Evolutionary conservation across 495 filamentous ascomycete species (phyloP), one percentile per base, ranked within the genome.

Genomic region (Hypomontagnella submonticulosa): DNA sequence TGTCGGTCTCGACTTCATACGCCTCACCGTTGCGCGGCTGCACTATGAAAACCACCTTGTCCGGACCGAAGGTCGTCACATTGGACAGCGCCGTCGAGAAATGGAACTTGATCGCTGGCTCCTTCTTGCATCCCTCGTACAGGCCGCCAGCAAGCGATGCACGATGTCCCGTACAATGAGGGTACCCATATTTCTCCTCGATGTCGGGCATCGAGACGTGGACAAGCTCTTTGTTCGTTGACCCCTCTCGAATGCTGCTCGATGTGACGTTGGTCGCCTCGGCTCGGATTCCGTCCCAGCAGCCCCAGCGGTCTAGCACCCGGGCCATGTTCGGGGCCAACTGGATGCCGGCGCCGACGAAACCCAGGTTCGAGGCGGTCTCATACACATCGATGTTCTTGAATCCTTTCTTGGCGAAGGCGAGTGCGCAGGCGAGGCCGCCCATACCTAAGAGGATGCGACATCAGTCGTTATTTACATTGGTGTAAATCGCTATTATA

Each of bases 311-410:
- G 71, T 91, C 87, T 20, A 93, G 77, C 16, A 95, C 88, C 0
- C 89, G 87, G 19, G 86, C 86, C 80, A 93, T 90, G 60, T 95
- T 93, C 1, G 90, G 90, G 4, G 90, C 89, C 40, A 94, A 81
- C 73, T 94, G 90, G 67, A 94, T 92, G 23, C 90, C 91, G 5
- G 90, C 90, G 47, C 92, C 92, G 9, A 93, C 89, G 57, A 93
- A 93, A 27, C 90, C 90, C 2, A 93, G 79, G 56, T 89, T 87
- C 13, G 87, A 85, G 0, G 90, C 89, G 23, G 79, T 84, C 71
- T 93, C 90, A 67, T 85, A 93, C 41, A 93, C 85, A 50, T 88
- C 80, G 71, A 93, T 87, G 41, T 88, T 72, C 66, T 83, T 86
- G 76, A 92, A 92, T 11, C 89, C 90, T 72, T 85, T 83, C 73